Base-by-base conservation (phyloP, 352 stramenopile species). In the Nothophytophthora sp. region DNA sequence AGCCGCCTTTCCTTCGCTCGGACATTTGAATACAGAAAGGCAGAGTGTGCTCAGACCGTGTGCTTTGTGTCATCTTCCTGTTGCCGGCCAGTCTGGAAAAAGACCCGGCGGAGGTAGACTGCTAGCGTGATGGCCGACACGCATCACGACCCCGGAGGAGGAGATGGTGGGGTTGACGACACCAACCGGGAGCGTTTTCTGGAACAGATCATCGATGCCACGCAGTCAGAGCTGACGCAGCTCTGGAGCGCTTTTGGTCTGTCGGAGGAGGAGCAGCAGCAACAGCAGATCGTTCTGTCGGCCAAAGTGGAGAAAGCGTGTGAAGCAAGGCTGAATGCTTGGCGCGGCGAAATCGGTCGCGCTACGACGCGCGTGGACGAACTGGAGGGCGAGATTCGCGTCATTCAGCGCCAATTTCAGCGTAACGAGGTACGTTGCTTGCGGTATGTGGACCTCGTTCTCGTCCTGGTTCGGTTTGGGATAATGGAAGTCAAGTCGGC, bases 211-310 rank as follows among this genome's bases (percentile, higher is more conserved):
- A 34, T 59, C 23, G 19, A 18, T 0, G 32, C 63, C 29, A 53
- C 46, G n/a, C 25, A 67, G 24, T 15, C 15, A 24, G 54, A 61
- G 37, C 43, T 82, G 32, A 37, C 35, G n/a, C 44, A 53, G 37
- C 49, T 82, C 8, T 82, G 71, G 71, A 33, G 32, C 15, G 19
- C 41, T 11, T 59, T 82, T 22, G 71, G 71, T 2, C 29, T 82
- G 36, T 46, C 56, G 0, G 29, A 37, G 7, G 39, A 50, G 8
- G 67, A 81, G 23, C 53, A 77, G 42, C 19, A 47, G 29, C 46
- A 65, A 22, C 60, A 82, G 49, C 63, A 54, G 45, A 60, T 37
- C 12, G 22, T 55, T 33, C 22, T 72, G 50, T 27, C 61, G 16
- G 46, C 56, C 30, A 46, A 19, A 19, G 38, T 77, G 13, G 32